Percentiles rank a stretch among this genome's conserved stretches.
phyloP scores from a whole-genome alignment of 306 rosid genomes.

The Medicago arabica region DNA sequence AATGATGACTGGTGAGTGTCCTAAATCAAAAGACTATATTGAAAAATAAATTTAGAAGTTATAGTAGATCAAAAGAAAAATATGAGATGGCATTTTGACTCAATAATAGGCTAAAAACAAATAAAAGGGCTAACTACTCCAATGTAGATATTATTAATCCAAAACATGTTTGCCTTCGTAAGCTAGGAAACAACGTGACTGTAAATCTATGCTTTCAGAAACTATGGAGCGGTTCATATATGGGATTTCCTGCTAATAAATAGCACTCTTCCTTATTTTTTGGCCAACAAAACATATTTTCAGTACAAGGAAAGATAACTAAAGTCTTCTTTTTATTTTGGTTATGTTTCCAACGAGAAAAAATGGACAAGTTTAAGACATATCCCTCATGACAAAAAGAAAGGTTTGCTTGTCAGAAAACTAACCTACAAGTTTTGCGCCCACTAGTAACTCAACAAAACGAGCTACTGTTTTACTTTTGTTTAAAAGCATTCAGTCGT shows the following conservation, averaged over 20 bases:
- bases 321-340: slow-evolving; percentile 16
- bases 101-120: slow-evolving; percentile 35
- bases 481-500: slow-evolving; percentile 27
- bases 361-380: background rate
- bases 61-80: background rate
- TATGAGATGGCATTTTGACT: slow-evolving; percentile 7
- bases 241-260: slow-evolving; percentile 11
- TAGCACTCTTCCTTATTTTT: slow-evolving; percentile 20
- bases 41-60: slow-evolving; percentile 27
- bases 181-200: slow-evolving; percentile 21
- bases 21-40: slow-evolving; percentile 14
- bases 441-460: slow-evolving; percentile 30
- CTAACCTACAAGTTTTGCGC: slow-evolving; percentile 19
- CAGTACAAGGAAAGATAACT: slow-evolving; percentile 24
- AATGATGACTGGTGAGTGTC: slow-evolving; percentile 41
- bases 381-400: slow-evolving; percentile 25
- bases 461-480: slow-evolving; percentile 23
- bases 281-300: slow-evolving; percentile 2
- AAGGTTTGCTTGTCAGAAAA: background rate
- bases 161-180: slow-evolving; percentile 30
- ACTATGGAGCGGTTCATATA: slow-evolving; percentile 20
- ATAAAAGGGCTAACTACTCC: slow-evolving; percentile 7
- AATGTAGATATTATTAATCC: background rate
- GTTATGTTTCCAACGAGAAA: background rate
- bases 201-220: slow-evolving; percentile 6